Conservation (phyloP, 169 alveolate species). For the Nephromyces sp. region DNA sequence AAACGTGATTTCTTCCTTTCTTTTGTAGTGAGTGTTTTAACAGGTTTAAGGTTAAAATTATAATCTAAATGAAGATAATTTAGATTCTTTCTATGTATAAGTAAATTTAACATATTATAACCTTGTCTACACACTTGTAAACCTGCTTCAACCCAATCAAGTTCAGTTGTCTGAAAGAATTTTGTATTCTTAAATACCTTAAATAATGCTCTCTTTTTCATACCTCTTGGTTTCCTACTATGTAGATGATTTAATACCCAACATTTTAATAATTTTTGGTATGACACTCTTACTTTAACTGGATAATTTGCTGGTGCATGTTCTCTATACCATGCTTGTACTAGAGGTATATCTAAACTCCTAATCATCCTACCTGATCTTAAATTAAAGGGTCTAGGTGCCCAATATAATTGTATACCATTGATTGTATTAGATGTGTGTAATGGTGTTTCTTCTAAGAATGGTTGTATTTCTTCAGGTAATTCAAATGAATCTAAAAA, state of each 20-base stretch:
- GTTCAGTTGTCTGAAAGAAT: conserved; percentile 94
- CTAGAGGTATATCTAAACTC: conserved; percentile 90
- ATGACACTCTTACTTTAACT: conserved; percentile 92
- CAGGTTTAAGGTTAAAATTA: conserved; percentile 98
- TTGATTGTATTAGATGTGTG: conserved; percentile 41
- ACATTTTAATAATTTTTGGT: conserved; percentile 92
- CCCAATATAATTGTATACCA: conserved; percentile 86
- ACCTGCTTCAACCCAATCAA: conserved; percentile 99
- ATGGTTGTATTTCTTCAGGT: conserved; percentile 25
- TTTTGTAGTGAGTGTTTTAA: conserved; percentile 98
- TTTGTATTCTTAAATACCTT: conserved; percentile 91
- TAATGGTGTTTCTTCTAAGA: conserved; percentile 43
- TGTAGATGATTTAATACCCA: conserved; percentile 94
- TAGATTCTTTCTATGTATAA: conserved; percentile 96
- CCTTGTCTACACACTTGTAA: conserved; percentile 98
- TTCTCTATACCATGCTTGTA: conserved; percentile 95
- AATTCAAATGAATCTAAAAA: conserved; percentile 8
- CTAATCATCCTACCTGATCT: conserved; percentile 91
- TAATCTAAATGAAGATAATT: conserved; percentile 98
- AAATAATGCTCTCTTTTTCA: conserved; percentile 84
- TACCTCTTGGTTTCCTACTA: conserved; percentile 82
- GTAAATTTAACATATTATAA: conserved; percentile 93
- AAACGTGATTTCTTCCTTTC: conserved; percentile 99
- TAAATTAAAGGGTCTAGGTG: conserved; percentile 96
- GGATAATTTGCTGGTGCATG: conserved; percentile 94